Evolutionary conservation across 192 early-diverging fungal species (phyloP).

Genomic region (Coemansia sp.): DNA sequence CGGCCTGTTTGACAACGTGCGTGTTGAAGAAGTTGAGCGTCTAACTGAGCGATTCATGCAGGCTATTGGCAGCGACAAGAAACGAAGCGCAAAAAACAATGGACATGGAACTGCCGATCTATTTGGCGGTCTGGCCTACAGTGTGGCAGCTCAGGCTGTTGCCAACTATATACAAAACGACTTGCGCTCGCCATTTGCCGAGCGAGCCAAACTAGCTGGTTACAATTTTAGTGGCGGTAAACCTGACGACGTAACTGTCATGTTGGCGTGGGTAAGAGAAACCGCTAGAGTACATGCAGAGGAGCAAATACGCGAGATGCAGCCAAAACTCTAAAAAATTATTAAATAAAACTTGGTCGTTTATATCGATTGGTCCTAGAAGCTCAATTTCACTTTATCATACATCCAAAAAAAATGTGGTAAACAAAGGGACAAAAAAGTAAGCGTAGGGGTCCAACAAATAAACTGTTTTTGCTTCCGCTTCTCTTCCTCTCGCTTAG

Average conservation of each 20-base stretch:
- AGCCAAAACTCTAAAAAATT: slow-evolving; percentile 34
- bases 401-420: not conserved
- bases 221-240: slow-evolving; percentile 52
- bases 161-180: slow-evolving; percentile 53
- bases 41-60: slow-evolving; percentile 49
- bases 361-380: no score
- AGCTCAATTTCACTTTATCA: not conserved
- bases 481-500: slow-evolving; percentile 59
- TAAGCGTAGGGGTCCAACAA: not conserved
- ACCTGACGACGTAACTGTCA: slow-evolving; percentile 56
- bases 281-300: slow-evolving; percentile 26
- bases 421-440: not conserved
- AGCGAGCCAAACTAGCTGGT: slow-evolving; percentile 54
- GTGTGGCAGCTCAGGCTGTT: slow-evolving; percentile 49
- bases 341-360: not conserved
- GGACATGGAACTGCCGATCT: slow-evolving; percentile 20
- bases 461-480: not conserved
- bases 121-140: slow-evolving; percentile 54
- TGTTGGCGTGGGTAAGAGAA: slow-evolving; percentile 55
- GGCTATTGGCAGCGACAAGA: slow-evolving; percentile 25
- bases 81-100: slow-evolving; percentile 1
- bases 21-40: slow-evolving; percentile 50
- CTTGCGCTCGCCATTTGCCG: slow-evolving; percentile 55
- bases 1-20: slow-evolving; percentile 56
- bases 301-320: slow-evolving; percentile 13